Conservation (phyloP, 768 basidiomycete genomes). For the Podaxis rugospora region DNA sequence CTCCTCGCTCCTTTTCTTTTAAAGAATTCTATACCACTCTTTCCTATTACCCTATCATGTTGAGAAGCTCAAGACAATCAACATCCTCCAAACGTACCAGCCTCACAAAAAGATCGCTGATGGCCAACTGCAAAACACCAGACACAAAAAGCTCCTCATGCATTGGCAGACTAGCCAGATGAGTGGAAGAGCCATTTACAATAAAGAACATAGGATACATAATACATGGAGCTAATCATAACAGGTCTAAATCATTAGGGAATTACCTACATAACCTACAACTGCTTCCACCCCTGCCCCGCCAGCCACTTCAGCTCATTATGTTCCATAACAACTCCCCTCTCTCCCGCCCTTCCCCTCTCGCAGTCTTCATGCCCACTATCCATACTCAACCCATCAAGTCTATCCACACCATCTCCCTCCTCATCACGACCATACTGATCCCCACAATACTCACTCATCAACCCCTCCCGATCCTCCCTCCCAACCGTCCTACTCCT, state of each 20-base stretch:
- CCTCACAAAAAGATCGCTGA: no score
- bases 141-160: no score
- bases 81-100: no score
- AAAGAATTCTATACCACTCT: no score
- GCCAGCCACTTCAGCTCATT: conserved; percentile 62
- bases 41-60: no score
- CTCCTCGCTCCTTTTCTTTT: no score
- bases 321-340: conserved; percentile 24
- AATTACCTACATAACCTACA: conserved; percentile 19
- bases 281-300: conserved; percentile 50
- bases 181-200: no score
- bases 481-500: conserved; percentile 24
- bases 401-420: conserved; percentile 33
- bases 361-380: conserved; percentile 13
- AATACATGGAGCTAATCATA: background rate
- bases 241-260: background rate
- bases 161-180: no score
- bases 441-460: conserved; percentile 32
- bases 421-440: conserved; percentile 22
- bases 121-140: no score
- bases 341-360: conserved; percentile 8
- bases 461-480: conserved; percentile 33
- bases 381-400: conserved; percentile 14
- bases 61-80: no score
- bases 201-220: no score